These are phyloP conservation scores for Acanthamoeba culbertsoni DNA, from an alignment of 208 protist genomes.

Conservation along the genomic window DNA sequence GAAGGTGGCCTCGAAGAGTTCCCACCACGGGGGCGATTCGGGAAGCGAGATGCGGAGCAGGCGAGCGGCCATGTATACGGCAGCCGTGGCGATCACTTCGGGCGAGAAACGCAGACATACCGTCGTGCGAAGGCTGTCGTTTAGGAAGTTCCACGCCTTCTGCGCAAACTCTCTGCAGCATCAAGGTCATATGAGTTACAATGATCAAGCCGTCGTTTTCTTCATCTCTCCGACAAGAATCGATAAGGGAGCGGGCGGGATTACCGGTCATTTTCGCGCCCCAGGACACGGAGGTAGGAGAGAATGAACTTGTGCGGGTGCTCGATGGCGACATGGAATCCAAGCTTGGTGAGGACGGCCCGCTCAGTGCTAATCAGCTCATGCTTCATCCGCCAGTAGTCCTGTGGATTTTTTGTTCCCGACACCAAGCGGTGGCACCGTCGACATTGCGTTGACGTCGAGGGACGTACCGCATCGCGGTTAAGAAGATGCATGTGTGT, in stretches of 20 bases:
- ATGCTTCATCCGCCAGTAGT: conserved; percentile 61
- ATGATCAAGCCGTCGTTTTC: neutral
- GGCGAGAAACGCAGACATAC: conserved; percentile 62
- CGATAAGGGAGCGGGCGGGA: neutral
- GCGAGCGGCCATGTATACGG: conserved; percentile 71
- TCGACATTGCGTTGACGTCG: too few species aligned
- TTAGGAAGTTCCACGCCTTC: conserved; percentile 71
- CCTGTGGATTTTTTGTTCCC: conserved; percentile 1
- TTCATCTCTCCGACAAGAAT: neutral
- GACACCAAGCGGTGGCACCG: too few species aligned
- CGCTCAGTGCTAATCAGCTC: conserved; percentile 66
- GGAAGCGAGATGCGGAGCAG: conserved; percentile 64
- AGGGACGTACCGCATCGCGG: too few species aligned
- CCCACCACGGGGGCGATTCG: conserved; percentile 70
- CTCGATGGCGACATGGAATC: conserved; percentile 71
- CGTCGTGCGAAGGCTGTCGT: conserved; percentile 69
- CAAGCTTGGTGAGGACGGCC: conserved; percentile 68
- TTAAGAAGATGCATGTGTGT: too few species aligned
- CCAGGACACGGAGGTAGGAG: conserved; percentile 64
- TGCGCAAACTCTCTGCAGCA: conserved; percentile 52
- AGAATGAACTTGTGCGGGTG: conserved; percentile 78
- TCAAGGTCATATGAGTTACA: too few species aligned
- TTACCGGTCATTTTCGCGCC: neutral
- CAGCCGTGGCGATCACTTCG: conserved; percentile 69
- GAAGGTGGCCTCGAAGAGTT: conserved; percentile 67